Percentiles rank a stretch among this genome's conserved stretches.
Conservation (phyloP, 208 protist genomes). For the Leishmania lainsoni region DNA sequence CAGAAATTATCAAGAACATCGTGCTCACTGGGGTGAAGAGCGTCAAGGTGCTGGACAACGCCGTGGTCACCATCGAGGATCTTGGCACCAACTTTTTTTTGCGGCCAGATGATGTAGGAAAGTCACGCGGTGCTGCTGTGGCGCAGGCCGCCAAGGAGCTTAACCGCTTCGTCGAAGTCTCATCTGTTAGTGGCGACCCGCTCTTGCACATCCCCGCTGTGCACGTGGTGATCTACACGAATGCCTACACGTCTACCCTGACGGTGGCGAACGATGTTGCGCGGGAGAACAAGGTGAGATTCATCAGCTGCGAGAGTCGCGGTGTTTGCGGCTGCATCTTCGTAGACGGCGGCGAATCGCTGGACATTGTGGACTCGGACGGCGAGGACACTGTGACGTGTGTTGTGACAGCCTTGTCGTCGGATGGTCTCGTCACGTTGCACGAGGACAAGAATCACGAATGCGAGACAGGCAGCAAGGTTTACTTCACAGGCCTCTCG, state of each 20-base stretch:
- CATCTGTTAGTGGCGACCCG: conserved; percentile 31
- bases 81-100: conserved; percentile 89
- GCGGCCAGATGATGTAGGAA: conserved; percentile 57
- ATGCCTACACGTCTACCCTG: conserved; percentile 64
- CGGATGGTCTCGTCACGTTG: conserved; percentile 74
- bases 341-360: conserved; percentile 71
- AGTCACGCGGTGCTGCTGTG: conserved; percentile 51
- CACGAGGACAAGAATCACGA: conserved; percentile 91
- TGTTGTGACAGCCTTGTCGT: conserved; percentile 72
- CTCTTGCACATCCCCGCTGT: conserved; percentile 29
- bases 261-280: conserved; percentile 58
- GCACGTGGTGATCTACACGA: conserved; percentile 85
- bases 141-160: conserved; percentile 79
- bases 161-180: conserved; percentile 87
- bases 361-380: conserved; percentile 79
- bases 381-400: conserved; percentile 86
- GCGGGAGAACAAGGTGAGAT: conserved; percentile 63
- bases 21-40: conserved; percentile 82
- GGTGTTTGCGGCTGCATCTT: conserved; percentile 83
- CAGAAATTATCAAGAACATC: conserved; percentile 93
- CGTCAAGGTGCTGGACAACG: conserved; percentile 68
- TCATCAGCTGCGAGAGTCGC: conserved; percentile 83
- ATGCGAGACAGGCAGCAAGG: conserved; percentile 76
- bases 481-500: conserved; percentile 82
- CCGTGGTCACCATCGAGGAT: conserved; percentile 45